A percentile compares a stretch with the other conserved stretches of the same genome.
phyloP scores from a whole-genome alignment of 129 eudicot genomes.

The Saussurea involucrata region DNA sequence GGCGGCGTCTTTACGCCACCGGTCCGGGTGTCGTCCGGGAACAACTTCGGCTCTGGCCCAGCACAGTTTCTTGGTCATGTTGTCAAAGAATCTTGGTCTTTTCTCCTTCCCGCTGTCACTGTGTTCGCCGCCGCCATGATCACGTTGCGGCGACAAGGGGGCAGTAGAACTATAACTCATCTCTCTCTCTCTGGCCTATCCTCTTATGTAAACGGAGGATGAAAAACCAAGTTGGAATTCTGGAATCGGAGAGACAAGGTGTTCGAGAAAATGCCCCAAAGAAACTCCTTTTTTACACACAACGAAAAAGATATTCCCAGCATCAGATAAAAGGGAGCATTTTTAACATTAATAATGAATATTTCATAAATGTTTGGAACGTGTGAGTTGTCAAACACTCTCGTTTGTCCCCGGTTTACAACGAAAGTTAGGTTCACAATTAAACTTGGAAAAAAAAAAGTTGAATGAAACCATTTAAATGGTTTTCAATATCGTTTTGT shows the following conservation, averaged over 20 bases:
- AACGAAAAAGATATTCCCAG: background rate
- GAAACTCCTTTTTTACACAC: background rate
- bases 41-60: constrained; percentile 76
- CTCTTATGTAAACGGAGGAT: background rate
- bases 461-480: background rate
- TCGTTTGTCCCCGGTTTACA: no score
- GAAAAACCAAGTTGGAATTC: background rate
- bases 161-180: constrained; percentile 23
- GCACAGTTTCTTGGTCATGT: constrained; percentile 52
- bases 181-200: background rate
- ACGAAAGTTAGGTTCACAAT: no score
- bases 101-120: constrained; percentile 33
- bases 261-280: constrained; percentile 5
- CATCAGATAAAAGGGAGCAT: no score
- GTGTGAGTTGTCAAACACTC: no score
- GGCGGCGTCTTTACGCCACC: constrained; percentile 96
- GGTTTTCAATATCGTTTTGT: background rate
- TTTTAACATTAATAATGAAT: no score
- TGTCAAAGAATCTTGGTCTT: constrained; percentile 70
- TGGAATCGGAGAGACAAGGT: background rate
- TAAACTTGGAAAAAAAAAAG: no score
- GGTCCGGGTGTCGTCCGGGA: constrained; percentile 87
- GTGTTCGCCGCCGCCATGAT: constrained; percentile 11
- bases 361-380: no score
- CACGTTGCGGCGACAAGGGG: constrained; percentile 35